Evolutionary conservation across 2,329 filamentous ascomycete species (phyloP), one percentile per base, ranked within the genome.

Genomic region (Hypoxylon sp.): DNA sequence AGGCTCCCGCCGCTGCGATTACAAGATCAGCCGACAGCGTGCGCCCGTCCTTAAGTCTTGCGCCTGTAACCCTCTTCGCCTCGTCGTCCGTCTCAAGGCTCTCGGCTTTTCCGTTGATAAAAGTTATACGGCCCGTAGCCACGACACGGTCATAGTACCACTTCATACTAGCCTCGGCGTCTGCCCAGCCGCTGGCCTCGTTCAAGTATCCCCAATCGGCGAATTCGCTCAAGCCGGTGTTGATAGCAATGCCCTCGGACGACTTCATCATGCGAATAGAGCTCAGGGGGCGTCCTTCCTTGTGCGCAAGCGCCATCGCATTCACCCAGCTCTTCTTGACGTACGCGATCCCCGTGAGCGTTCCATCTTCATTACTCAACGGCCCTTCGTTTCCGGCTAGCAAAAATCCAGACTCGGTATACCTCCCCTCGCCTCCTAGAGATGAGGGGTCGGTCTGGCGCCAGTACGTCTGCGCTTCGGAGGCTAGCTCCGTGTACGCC

Each of bases 1-100:
- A 97, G 3, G 93, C 91, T 11, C 93, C 93, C 0, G 91, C 86
- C 0, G 93, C 91, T 2, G 96, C 78, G 46, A 97, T 77, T 23
- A 89, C 86, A 5, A 96, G 77, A 51, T 90, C 88, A 2, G 88
- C 89, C 3, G 71, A 73, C 5, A 90, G 58, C 7, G 67, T 73
- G 5, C 69, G 69, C 1, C 77, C 78, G 54, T 81, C 72, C 2
- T 65, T 63, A 7, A 89, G 71, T n/a, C 72, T 76, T 15, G 77
- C 88, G 23, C 89, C 89, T 1, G 78, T 75, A n/a, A 81, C 73
- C 32, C 63, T 68, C 30, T 69, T 67, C 9, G 67, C 69, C 13
- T 29, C 12, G n/a, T 52, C 29, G 30, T 72, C 66, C 15, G 67
- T 71, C 32, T 74, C 63, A 12, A 83, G 71, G 31, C 72, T 67